These are phyloP conservation scores for Hansfordia pulvinata DNA, from an alignment of 2,329 filamentous ascomycete genomes.

Conservation along the genomic window DNA sequence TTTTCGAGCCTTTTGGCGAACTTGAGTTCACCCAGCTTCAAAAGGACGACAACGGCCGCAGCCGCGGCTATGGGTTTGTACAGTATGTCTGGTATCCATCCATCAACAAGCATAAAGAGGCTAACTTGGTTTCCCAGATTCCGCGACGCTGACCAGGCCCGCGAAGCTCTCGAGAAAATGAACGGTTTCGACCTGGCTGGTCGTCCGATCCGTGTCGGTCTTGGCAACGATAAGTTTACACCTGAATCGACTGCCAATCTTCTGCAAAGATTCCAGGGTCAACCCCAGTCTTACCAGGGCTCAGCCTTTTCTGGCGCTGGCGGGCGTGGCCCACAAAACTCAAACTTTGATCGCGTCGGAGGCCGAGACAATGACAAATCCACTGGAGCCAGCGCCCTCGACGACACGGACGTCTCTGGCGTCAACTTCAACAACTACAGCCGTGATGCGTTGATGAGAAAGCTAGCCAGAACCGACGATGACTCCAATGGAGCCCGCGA, in stretches of 20 bases:
- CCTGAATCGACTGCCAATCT: slow-evolving; percentile 90
- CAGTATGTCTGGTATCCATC: slow-evolving; percentile 52
- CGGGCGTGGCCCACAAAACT: slow-evolving; percentile 72
- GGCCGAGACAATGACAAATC: slow-evolving; percentile 83
- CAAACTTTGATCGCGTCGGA: slow-evolving; percentile 82
- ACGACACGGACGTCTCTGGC: slow-evolving; percentile 93
- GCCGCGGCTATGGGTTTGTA: slow-evolving; percentile 94
- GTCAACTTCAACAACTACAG: slow-evolving; percentile 99
- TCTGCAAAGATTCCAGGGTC: slow-evolving; percentile 80
- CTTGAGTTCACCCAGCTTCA: slow-evolving; percentile 96
- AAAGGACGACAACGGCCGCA: slow-evolving; percentile 83
- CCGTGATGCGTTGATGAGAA: slow-evolving; percentile 95
- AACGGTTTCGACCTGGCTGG: slow-evolving; percentile 97
- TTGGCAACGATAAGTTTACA: slow-evolving; percentile 99
- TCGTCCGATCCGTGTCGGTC: slow-evolving; percentile 92
- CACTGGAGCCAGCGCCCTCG: slow-evolving; percentile 82
- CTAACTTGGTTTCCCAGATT: slow-evolving; percentile 48
- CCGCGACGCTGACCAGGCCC: slow-evolving; percentile 77
- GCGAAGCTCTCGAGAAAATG: slow-evolving; percentile 96
- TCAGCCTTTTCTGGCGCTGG: slow-evolving; percentile 85
- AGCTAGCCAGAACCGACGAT: slow-evolving; percentile 93
- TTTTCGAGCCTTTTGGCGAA: slow-evolving; percentile 96
- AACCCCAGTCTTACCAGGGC: slow-evolving; percentile 68
- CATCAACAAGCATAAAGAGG: neutral
- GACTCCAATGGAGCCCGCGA: slow-evolving; percentile 48